These are phyloP conservation scores for Moesziomyces antarcticus DNA, from an alignment of 1,284 basidiomycete genomes.

Conservation along the genomic window DNA sequence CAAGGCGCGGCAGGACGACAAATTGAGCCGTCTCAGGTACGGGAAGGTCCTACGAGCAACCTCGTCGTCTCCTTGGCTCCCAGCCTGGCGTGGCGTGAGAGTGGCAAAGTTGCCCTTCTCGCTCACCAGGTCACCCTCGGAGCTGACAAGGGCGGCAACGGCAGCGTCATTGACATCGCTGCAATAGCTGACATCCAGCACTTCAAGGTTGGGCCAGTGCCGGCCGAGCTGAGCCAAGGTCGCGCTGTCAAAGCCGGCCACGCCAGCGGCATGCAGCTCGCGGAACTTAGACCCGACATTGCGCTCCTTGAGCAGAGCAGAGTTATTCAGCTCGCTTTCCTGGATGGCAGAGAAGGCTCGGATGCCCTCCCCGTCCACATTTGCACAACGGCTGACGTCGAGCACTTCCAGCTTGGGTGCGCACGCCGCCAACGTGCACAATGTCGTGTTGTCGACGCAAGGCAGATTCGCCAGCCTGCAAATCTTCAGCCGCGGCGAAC, in stretches of 20 bases:
- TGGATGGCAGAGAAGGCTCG: conserved; percentile 52
- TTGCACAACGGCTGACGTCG: conserved; percentile 79
- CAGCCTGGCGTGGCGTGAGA: conserved; percentile 49
- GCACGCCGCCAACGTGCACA: conserved; percentile 74
- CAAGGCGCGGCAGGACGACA: conserved; percentile 80
- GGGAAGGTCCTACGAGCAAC: conserved; percentile 44
- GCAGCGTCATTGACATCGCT: conserved; percentile 79
- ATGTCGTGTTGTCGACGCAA: conserved; percentile 78
- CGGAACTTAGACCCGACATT: conserved; percentile 27
- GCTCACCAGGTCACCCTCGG: conserved; percentile 13
- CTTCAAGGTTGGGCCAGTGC: conserved; percentile 74
- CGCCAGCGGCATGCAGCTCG: conserved; percentile 74
- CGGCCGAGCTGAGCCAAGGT: conserved; percentile 71
- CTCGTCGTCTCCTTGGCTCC: conserved; percentile 27
- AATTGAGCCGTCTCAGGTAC: conserved; percentile 78
- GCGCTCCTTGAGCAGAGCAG: conserved; percentile 27
- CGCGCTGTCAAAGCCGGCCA: conserved; percentile 74
- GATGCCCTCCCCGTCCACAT: conserved; percentile 76
- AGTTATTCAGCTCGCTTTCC: conserved; percentile 8
- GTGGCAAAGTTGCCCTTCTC: conserved; percentile 23
- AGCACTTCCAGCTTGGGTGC: conserved; percentile 74
- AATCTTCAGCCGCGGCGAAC: conserved; percentile 74
- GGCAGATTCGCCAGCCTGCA: conserved; percentile 77
- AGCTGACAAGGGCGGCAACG: conserved; percentile 76
- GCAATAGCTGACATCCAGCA: conserved; percentile 79